These are phyloP conservation scores for Pseudocercospora macadamiae DNA, from an alignment of 2,329 filamentous ascomycete genomes.

Conservation along the genomic window DNA sequence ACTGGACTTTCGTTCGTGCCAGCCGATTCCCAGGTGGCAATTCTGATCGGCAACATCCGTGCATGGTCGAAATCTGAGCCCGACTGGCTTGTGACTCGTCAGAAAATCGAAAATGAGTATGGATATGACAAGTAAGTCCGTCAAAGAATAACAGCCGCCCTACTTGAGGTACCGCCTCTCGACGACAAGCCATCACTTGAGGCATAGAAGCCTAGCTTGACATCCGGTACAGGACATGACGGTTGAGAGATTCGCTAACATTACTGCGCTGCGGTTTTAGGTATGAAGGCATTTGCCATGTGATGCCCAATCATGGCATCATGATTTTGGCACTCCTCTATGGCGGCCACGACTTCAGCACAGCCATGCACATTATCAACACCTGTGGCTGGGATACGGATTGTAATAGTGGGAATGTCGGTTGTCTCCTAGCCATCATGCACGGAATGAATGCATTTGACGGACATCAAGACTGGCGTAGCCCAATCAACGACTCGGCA, in stretches of 20 bases:
- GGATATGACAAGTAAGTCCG: constrained; percentile 1
- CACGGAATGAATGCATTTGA: constrained; percentile 3
- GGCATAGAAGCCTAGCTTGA: no score
- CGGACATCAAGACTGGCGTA: constrained; percentile 3
- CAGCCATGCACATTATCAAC: constrained; percentile 4
- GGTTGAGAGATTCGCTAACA: no score
- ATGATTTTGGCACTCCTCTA: constrained; percentile 5
- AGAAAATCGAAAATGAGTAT: constrained; percentile 6
- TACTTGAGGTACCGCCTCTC: no score
- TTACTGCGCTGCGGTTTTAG: no score
- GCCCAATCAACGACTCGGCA: background rate
- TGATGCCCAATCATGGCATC: constrained; percentile 6
- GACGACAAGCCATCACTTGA: no score
- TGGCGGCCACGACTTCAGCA: constrained; percentile 3
- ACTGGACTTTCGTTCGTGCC: background rate
- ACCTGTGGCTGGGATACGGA: constrained; percentile 11
- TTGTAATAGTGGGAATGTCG: constrained; percentile 5
- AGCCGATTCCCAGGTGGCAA: background rate
- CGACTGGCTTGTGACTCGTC: constrained; percentile 4
- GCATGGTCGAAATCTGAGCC: background rate
- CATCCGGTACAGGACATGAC: no score
- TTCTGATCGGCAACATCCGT: background rate
- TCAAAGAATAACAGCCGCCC: no score
- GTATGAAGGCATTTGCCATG: constrained; percentile 2
- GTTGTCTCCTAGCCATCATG: constrained; percentile 9